Evolutionary conservation across 805 yeast species (phyloP).

Genomic region (Wickerhamiella occidentalis): DNA sequence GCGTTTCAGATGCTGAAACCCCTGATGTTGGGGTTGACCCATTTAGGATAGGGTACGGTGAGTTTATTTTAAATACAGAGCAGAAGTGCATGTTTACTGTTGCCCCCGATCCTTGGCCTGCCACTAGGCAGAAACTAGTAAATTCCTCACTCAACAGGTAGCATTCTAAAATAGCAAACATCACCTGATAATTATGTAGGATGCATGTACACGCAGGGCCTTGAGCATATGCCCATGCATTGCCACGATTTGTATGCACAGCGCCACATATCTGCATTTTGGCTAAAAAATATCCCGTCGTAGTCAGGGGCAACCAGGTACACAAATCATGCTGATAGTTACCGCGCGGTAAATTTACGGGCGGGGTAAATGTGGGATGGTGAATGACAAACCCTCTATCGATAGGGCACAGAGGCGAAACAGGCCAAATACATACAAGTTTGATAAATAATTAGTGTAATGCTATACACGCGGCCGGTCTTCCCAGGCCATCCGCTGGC

Average conservation of each 20-base stretch:
- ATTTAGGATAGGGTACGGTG: no score
- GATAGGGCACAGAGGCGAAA: background rate
- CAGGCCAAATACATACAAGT: background rate
- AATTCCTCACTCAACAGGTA: no score
- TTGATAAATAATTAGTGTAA: background rate
- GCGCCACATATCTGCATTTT: background rate
- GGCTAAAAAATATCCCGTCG: no score
- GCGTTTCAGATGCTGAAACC: background rate
- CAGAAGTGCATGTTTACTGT: no score
- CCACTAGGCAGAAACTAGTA: no score
- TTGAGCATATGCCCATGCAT: background rate
- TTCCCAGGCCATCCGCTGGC: slow-evolving; percentile 24
- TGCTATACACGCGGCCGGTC: slow-evolving; percentile 9
- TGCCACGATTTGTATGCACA: background rate
- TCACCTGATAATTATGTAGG: background rate
- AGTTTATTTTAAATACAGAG: no score
- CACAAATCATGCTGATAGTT: no score
- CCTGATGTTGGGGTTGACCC: background rate
- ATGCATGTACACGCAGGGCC: slow-evolving; percentile 1
- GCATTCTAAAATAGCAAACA: background rate
- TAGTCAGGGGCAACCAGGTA: no score
- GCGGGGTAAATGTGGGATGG: no score
- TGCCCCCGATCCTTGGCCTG: no score
- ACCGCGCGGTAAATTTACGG: no score
- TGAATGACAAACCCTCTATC: background rate